These are phyloP conservation scores for Dianthus caryophyllus DNA, from an alignment of 148 eudicot genomes.

Conservation along the genomic window DNA sequence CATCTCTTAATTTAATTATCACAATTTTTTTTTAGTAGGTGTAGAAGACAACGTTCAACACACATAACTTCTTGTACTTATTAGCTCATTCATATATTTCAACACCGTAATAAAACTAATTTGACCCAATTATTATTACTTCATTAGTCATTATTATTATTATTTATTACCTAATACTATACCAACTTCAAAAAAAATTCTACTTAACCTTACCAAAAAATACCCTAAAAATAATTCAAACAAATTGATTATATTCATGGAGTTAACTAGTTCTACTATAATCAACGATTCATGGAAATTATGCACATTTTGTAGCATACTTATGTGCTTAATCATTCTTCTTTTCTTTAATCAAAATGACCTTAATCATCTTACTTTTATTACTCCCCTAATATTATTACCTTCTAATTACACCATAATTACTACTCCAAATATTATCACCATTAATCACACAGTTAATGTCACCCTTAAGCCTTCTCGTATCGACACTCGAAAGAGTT, in stretches of 20 bases:
- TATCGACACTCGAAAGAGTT: constrained; percentile 8
- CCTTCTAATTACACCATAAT: background rate
- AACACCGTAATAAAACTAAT: background rate
- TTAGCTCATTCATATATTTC: background rate
- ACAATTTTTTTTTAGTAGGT: background rate
- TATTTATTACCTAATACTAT: constrained; percentile 5
- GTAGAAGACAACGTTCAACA: background rate
- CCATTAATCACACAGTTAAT: background rate
- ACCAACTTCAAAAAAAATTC: constrained; percentile 4
- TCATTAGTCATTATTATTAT: no score
- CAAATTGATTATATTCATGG: background rate
- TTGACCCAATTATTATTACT: constrained; percentile 1
- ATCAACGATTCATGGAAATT: constrained; percentile 15
- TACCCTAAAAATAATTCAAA: background rate
- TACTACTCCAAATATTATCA: background rate
- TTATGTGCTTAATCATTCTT: constrained; percentile 17
- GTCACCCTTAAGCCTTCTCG: background rate
- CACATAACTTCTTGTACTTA: constrained; percentile 5
- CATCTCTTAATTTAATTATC: no score
- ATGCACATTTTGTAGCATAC: background rate
- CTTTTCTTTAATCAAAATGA: constrained; percentile 15
- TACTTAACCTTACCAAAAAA: background rate
- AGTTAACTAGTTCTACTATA: constrained; percentile 6
- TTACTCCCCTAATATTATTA: background rate
- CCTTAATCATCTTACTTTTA: background rate